These are phyloP conservation scores for Claviceps quebecensis DNA, from an alignment of 2,329 filamentous ascomycete species.

Conservation along the genomic window DNA sequence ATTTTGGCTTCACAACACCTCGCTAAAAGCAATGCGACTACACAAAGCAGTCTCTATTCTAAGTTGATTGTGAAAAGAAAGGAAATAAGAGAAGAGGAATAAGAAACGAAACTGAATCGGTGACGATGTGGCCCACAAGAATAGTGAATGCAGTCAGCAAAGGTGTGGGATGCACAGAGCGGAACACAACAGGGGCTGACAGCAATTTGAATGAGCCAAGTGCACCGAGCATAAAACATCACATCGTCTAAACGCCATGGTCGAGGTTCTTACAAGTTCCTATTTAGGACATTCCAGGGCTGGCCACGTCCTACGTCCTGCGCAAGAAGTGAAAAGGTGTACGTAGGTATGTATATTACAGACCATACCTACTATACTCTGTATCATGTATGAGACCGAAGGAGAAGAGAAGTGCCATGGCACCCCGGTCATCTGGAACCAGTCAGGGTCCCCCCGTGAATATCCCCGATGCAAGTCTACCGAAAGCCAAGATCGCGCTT, in stretches of 20 bases:
- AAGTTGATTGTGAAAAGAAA: no score
- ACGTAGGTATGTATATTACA: no score
- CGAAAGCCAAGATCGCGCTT: background rate
- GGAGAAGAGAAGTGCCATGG: background rate
- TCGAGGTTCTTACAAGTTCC: background rate
- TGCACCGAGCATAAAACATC: background rate
- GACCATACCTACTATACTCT: no score
- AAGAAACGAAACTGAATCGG: background rate
- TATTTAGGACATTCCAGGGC: background rate
- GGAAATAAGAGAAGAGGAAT: background rate
- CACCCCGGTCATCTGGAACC: background rate
- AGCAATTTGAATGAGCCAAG: background rate
- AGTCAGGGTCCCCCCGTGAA: background rate
- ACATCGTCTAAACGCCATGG: background rate
- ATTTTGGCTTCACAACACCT: background rate
- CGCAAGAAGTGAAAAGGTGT: background rate
- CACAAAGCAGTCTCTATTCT: background rate
- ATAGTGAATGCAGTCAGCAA: background rate
- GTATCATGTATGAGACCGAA: background rate
- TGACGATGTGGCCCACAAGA: background rate
- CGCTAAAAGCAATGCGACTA: background rate
- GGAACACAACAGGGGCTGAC: background rate
- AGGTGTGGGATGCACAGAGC: background rate
- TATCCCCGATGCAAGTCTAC: background rate
- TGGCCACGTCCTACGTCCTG: background rate